Percentiles rank a stretch among this genome's conserved stretches.
Evolutionary conservation across 2,329 filamentous ascomycete genomes (phyloP).

Genomic region (Teratosphaeria zuluensis): DNA sequence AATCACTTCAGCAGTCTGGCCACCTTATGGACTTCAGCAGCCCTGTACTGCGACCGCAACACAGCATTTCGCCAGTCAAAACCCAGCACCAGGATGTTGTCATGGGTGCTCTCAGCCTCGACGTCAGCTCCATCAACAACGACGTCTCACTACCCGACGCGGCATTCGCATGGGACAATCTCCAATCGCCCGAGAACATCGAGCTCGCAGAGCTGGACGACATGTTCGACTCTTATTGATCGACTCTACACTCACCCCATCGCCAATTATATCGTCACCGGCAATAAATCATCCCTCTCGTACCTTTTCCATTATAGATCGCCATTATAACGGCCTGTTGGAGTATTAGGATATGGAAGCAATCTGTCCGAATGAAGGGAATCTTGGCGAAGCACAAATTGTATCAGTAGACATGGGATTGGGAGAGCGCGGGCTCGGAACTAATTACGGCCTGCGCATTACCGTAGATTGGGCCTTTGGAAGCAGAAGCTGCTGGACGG

Average conservation of each 20-base stretch:
- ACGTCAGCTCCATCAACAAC: neutral
- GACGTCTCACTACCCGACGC: conserved; percentile 16
- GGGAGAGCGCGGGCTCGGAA: neutral
- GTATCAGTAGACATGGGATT: neutral
- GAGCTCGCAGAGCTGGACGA: conserved; percentile 89
- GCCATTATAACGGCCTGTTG: neutral
- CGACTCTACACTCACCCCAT: neutral
- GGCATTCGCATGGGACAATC: conserved; percentile 23
- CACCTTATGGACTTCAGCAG: conserved; percentile 36
- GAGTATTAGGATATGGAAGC: neutral
- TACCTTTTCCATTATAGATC: neutral
- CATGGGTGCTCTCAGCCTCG: neutral
- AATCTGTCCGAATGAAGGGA: neutral
- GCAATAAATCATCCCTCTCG: neutral
- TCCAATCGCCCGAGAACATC: conserved; percentile 72
- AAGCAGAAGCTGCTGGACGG: neutral
- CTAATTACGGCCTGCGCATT: neutral
- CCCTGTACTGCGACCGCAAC: conserved; percentile 34
- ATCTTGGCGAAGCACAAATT: neutral
- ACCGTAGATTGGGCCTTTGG: neutral
- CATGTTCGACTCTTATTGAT: conserved; percentile 54
- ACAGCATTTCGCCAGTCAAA: conserved; percentile 1
- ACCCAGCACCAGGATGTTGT: neutral
- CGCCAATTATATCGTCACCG: neutral
- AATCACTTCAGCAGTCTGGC: conserved; percentile 26